Evolutionary conservation across 371 early-diverging fungal genomes (phyloP).

Genomic region (Mucor racemosus): DNA sequence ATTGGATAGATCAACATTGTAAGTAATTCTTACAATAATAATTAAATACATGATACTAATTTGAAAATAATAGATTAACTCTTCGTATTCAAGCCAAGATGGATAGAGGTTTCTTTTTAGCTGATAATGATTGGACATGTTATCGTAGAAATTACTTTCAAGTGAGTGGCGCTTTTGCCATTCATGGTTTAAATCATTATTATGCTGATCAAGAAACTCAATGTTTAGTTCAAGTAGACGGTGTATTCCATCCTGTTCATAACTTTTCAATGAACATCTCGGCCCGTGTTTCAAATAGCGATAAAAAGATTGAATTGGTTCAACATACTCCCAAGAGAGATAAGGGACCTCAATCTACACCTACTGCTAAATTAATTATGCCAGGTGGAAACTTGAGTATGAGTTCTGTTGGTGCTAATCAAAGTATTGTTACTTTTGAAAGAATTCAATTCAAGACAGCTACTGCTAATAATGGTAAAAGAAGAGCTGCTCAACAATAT

Average conservation of each 20-base stretch:
- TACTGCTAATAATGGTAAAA: conserved; percentile 92
- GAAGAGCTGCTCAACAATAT: conserved; percentile 92
- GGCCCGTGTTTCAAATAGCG: conserved; percentile 76
- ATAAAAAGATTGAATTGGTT: conserved; percentile 79
- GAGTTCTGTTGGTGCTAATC: conserved; percentile 59
- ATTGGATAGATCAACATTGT: conserved; percentile 65
- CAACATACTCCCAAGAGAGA: conserved; percentile 96
- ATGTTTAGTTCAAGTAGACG: conserved; percentile 62
- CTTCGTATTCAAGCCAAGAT: conserved; percentile 66
- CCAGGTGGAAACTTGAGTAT: conserved; percentile 64
- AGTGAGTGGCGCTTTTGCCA: conserved; percentile 76
- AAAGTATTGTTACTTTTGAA: conserved; percentile 81
- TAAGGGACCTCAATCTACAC: conserved; percentile 87
- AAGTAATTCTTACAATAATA: conserved; percentile 17
- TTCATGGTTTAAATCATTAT: conserved; percentile 55
- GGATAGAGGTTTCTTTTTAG: conserved; percentile 83
- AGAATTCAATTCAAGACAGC: conserved; percentile 95
- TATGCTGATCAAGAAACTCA: conserved; percentile 58
- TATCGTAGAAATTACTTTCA: conserved; percentile 96
- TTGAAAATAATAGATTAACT: conserved; percentile 26
- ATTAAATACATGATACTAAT: not conserved
- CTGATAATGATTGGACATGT: conserved; percentile 89
- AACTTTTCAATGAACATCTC: conserved; percentile 76
- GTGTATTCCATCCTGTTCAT: conserved; percentile 53
- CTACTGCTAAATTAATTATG: conserved; percentile 62